Percentiles rank a stretch among this genome's conserved stretches.
Conservation (phyloP, 2,329 filamentous ascomycete genomes). For the Phaeoacremonium minimum region DNA sequence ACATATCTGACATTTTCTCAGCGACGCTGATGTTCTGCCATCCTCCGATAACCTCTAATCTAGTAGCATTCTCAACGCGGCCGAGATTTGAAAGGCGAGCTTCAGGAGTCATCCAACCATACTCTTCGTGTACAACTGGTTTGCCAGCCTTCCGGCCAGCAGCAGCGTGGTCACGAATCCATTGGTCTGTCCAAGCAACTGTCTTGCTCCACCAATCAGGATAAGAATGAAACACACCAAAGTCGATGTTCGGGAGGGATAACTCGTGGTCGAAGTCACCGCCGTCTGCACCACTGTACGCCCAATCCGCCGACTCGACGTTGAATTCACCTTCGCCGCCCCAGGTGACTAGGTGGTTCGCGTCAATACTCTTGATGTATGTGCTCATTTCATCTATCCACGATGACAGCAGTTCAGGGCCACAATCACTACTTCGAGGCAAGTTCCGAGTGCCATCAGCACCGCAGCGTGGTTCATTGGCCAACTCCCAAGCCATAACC, state of each 20-base stretch:
- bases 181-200: conserved; percentile 45
- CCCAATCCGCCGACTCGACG: conserved; percentile 32
- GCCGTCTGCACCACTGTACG: conserved; percentile 43
- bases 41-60: conserved; percentile 36
- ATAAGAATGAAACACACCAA: conserved; percentile 51
- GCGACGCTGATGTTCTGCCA: conserved; percentile 46
- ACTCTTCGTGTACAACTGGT: conserved; percentile 52
- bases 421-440: conserved; percentile 32
- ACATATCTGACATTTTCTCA: conserved; percentile 47
- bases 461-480: conserved; percentile 55
- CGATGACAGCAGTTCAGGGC: conserved; percentile 32
- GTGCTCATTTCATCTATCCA: conserved; percentile 52
- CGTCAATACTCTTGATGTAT: conserved; percentile 48
- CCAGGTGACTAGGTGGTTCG: conserved; percentile 48
- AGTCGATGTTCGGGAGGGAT: conserved; percentile 43
- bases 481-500: conserved; percentile 65
- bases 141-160: conserved; percentile 37
- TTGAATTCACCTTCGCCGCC: conserved; percentile 58
- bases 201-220: conserved; percentile 53
- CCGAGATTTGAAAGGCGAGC: conserved; percentile 40
- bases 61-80: conserved; percentile 33
- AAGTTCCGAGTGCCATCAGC: conserved; percentile 40
- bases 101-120: conserved; percentile 48
- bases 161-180: conserved; percentile 49
- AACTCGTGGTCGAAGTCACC: conserved; percentile 50